phyloP scores from a whole-genome alignment of 2,329 filamentous ascomycete species.

The Neonectria hederae region DNA sequence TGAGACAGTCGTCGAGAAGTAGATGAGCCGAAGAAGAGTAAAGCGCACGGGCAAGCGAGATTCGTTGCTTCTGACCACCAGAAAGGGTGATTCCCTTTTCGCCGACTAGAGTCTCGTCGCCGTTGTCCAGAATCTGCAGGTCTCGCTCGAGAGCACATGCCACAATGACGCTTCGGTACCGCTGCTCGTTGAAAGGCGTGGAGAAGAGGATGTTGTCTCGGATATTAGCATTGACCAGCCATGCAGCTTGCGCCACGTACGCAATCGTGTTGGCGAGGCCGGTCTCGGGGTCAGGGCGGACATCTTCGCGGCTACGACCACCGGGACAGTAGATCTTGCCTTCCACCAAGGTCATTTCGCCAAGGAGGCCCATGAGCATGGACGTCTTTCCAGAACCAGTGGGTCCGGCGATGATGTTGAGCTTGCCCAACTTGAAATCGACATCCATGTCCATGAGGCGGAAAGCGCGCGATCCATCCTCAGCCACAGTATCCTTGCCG shows the following conservation, averaged over 20 bases:
- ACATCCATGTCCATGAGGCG: constrained; percentile 84
- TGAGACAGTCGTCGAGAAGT: constrained; percentile 92
- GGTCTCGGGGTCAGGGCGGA: constrained; percentile 82
- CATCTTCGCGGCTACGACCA: constrained; percentile 84
- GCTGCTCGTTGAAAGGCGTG: constrained; percentile 78
- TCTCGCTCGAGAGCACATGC: constrained; percentile 93
- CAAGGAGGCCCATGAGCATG: constrained; percentile 91
- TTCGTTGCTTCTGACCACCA: constrained; percentile 96
- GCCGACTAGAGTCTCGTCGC: constrained; percentile 92
- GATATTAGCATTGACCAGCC: constrained; percentile 95
- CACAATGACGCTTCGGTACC: constrained; percentile 88
- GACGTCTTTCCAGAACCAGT: constrained; percentile 97
- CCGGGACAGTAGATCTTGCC: constrained; percentile 88
- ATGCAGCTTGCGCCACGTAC: constrained; percentile 96
- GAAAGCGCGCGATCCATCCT: constrained; percentile 78
- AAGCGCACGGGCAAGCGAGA: constrained; percentile 94
- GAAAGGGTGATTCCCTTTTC: constrained; percentile 98
- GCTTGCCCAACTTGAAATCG: constrained; percentile 82
- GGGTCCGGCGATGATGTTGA: constrained; percentile 92
- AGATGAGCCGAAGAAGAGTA: constrained; percentile 94
- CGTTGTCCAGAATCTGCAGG: constrained; percentile 88
- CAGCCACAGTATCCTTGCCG: constrained; percentile 67
- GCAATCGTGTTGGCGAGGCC: constrained; percentile 91
- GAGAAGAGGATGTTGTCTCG: constrained; percentile 96
- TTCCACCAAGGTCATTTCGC: constrained; percentile 89